Evolutionary conservation across 768 basidiomycete species (phyloP).

Genomic region (Agaricus subrufescens): DNA sequence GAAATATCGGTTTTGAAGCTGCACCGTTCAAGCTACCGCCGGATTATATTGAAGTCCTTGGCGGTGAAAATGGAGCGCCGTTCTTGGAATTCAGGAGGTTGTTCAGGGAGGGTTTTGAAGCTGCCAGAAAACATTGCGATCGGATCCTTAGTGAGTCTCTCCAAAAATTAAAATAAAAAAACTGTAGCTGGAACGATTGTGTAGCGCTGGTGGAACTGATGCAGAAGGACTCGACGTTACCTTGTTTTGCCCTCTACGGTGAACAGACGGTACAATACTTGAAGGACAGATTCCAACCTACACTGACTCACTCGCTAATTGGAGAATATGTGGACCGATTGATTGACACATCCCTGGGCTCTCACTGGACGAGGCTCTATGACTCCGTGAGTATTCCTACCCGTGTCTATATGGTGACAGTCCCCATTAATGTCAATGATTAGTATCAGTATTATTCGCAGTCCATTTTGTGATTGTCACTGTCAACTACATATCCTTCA

Average conservation of each 20-base stretch:
- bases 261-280: slow-evolving; percentile 87
- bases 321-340: slow-evolving; percentile 88
- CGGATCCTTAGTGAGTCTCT: slow-evolving; percentile 89
- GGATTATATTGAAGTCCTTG: slow-evolving; percentile 95
- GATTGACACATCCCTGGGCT: slow-evolving; percentile 86
- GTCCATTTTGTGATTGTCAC: slow-evolving; percentile 53
- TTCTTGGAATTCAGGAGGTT: slow-evolving; percentile 82
- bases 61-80: slow-evolving; percentile 71
- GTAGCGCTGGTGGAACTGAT: slow-evolving; percentile 84
- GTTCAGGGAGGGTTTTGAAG: slow-evolving; percentile 92
- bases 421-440: background rate
- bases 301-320: slow-evolving; percentile 77
- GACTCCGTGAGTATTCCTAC: slow-evolving; percentile 65
- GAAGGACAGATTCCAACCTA: slow-evolving; percentile 91
- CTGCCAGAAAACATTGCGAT: slow-evolving; percentile 93
- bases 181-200: slow-evolving; percentile 6
- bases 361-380: slow-evolving; percentile 93
- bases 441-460: slow-evolving; percentile 95
- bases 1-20: slow-evolving; percentile 98
- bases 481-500: background rate
- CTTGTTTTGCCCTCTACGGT: slow-evolving; percentile 87
- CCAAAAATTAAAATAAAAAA: background rate
- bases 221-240: slow-evolving; percentile 94
- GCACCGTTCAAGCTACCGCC: slow-evolving; percentile 95
- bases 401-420: background rate